phyloP scores from a whole-genome alignment of 139 green algal species.

The Marvania coccoides region DNA sequence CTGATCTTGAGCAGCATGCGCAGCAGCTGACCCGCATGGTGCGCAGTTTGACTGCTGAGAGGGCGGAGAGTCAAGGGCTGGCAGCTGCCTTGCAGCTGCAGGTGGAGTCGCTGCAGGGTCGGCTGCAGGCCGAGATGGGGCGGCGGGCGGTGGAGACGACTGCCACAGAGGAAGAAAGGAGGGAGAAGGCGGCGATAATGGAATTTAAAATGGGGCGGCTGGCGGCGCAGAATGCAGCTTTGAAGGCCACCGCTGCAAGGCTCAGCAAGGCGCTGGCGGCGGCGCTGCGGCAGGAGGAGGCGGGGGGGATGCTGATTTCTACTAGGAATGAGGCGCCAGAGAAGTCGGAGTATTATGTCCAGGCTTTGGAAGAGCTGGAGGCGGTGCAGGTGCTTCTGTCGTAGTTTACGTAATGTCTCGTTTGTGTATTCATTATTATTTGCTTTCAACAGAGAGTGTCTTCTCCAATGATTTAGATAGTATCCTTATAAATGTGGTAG shows the following conservation, averaged over 20 bases:
- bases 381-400: no score
- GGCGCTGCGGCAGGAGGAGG: not conserved
- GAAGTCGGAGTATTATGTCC: no score
- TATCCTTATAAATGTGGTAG: no score
- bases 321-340: no score
- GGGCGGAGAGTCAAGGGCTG: not conserved
- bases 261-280: constrained; percentile 12
- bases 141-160: not conserved
- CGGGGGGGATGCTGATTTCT: no score
- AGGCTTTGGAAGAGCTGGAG: no score
- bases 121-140: not conserved
- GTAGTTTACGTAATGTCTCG: no score
- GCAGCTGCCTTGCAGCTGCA: not conserved
- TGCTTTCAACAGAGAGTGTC: no score
- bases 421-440: no score
- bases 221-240: constrained; percentile 1
- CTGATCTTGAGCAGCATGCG: not conserved
- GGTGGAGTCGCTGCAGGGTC: constrained; percentile 12
- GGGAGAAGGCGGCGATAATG: no score
- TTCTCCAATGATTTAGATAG: no score
- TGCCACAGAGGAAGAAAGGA: not conserved
- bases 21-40: not conserved
- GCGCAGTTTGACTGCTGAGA: not conserved
- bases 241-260: constrained; percentile 1
- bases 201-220: not conserved